Conservation (phyloP, 2,329 filamentous ascomycete genomes). For the Venturiaceae sp. region DNA sequence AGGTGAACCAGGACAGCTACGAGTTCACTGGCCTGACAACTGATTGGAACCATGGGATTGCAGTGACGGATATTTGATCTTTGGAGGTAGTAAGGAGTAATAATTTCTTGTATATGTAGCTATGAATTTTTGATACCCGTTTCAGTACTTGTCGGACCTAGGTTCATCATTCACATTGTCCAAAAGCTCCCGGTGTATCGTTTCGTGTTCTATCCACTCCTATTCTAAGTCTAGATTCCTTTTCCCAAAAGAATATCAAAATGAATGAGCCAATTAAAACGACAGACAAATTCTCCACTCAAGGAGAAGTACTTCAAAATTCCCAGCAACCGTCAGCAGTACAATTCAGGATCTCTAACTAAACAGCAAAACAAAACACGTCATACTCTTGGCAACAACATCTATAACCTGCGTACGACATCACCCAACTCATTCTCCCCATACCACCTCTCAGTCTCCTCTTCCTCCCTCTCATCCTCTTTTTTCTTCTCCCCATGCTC, state of each 20-base stretch:
- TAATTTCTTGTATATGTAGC: not conserved
- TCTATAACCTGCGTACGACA: not conserved
- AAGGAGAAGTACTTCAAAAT: too few relatives aligned
- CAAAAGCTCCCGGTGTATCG: too few relatives aligned
- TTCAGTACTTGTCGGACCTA: too few relatives aligned
- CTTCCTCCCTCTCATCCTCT: not conserved
- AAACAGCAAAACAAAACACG: not conserved
- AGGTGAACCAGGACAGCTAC: not conserved
- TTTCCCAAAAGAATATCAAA: too few relatives aligned
- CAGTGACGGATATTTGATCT: too few relatives aligned
- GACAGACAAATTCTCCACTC: too few relatives aligned
- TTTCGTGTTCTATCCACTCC: too few relatives aligned
- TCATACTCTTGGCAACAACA: not conserved
- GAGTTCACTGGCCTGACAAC: not conserved
- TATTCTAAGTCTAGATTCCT: too few relatives aligned
- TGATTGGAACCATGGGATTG: too few relatives aligned
- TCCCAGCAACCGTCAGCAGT: too few relatives aligned
- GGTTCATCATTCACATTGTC: too few relatives aligned
- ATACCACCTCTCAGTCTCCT: not conserved
- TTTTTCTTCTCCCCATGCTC: not conserved
- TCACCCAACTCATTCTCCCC: not conserved
- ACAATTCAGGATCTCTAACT: not conserved
- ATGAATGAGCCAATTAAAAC: too few relatives aligned
- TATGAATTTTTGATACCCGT: not conserved
- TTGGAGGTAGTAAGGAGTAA: not conserved